These are phyloP conservation scores for Paspalum vaginatum DNA, from an alignment of 176 grass and related monocot genomes.

Conservation along the genomic window DNA sequence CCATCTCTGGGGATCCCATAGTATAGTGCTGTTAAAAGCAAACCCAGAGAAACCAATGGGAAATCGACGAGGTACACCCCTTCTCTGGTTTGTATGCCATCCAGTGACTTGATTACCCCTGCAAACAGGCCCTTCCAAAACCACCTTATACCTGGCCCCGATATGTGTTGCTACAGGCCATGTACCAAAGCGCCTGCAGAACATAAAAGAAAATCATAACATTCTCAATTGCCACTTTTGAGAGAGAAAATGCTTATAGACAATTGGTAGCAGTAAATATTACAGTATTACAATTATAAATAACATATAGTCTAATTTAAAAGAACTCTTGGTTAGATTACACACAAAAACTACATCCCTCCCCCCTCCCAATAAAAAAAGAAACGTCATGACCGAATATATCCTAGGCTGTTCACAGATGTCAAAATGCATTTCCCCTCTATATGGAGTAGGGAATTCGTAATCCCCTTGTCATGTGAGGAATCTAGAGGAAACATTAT, in stretches of 20 bases:
- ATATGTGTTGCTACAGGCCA: slow-evolving; percentile 87
- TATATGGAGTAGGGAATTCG: slow-evolving; percentile 1
- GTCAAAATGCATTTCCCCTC: not conserved
- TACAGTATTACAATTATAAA: not conserved
- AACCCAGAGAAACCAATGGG: slow-evolving; percentile 75
- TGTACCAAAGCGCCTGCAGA: slow-evolving; percentile 75
- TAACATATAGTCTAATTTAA: not conserved
- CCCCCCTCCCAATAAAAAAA: not conserved
- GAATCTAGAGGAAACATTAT: slow-evolving; percentile 16
- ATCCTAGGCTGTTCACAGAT: not conserved
- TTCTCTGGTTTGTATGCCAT: slow-evolving; percentile 77
- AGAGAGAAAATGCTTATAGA: slow-evolving; percentile 4
- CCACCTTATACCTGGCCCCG: slow-evolving; percentile 58
- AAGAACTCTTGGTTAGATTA: slow-evolving; percentile 20
- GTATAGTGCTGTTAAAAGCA: slow-evolving; percentile 94
- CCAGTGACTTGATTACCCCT: slow-evolving; percentile 75
- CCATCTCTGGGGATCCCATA: slow-evolving; percentile 90
- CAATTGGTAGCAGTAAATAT: not conserved
- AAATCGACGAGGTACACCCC: slow-evolving; percentile 59
- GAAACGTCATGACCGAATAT: too few relatives aligned
- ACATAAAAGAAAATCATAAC: slow-evolving; percentile 35
- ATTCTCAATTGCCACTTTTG: slow-evolving; percentile 13
- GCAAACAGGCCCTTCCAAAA: slow-evolving; percentile 87
- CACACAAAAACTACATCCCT: not conserved
- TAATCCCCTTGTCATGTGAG: not conserved